Base-by-base conservation (phyloP, 768 basidiomycete genomes). In the Mycena filopes region DNA sequence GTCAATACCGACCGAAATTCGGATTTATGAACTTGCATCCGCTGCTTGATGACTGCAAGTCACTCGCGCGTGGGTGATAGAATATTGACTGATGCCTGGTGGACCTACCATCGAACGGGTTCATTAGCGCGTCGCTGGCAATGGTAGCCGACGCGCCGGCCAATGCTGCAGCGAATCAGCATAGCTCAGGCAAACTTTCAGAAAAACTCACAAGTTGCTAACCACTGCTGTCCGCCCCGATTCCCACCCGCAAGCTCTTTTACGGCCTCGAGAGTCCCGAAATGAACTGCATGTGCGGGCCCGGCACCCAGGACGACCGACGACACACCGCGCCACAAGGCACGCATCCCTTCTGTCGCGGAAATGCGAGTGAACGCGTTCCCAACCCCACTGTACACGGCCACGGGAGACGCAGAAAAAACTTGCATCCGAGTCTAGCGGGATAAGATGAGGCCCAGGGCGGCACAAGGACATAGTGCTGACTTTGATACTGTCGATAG, bases 391-490 rank as follows among this genome's bases (percentile, higher is more conserved):
- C 89, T 92, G 81, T 97, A 97, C 26, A 95, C 86, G 13, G 93
- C 94, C 10, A 89, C 88, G 8, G 92, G 93, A 16, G 92, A 92
- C 11, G 94, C 84, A 42, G 94, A 87, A 72, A 96, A 93, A 54
- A 99, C 95, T 83, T 99, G 98, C 98, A 99, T 99, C 74, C 98
- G 94, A 48, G 98, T 99, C 98, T 99, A 72, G 21, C 12, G 60
- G 53, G 55, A 41, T 25, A 58, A 28, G 23, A 56, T 60, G 21
- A 66, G 50, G n/a, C 51, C 26, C 21, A 45, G 20, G 21, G 10
- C 23, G 13, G 31, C 45, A 36, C 29, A 23, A 13, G 64, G 16
- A 46, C 13, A 80, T 89, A 13, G 48, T 12, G 80, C 90, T 64
- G 62, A 94, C 98, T 86, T 99, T 99, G 76, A 99, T 98, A 74